Conservation (phyloP, 768 basidiomycete genomes). For the Xerocomus potaroensis region DNA sequence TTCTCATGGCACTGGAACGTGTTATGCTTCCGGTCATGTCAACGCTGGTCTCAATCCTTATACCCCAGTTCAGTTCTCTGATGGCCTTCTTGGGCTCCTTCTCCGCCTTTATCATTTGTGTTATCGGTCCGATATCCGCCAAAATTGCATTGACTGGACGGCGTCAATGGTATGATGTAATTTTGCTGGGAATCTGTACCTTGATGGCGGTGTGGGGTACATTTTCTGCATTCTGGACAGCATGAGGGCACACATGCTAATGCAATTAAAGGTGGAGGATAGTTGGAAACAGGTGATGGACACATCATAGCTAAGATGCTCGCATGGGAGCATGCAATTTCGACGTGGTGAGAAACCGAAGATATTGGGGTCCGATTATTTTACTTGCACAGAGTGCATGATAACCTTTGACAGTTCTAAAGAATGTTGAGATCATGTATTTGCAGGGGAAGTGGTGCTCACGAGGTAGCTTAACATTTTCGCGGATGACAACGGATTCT, state of each 20-base stretch:
- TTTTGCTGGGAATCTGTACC: constrained; percentile 46
- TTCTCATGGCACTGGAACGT: constrained; percentile 51
- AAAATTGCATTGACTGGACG: constrained; percentile 55
- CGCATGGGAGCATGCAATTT: neutral
- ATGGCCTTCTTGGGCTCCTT: constrained; percentile 95
- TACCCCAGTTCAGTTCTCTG: constrained; percentile 77
- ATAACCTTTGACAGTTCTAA: constrained; percentile 78
- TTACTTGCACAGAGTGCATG: constrained; percentile 61
- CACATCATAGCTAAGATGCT: too few species aligned
- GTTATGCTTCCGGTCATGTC: constrained; percentile 53
- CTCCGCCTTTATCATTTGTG: constrained; percentile 70
- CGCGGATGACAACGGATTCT: constrained; percentile 79
- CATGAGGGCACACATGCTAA: constrained; percentile 11
- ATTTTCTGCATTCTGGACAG: constrained; percentile 51
- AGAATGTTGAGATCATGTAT: neutral
- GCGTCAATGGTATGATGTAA: constrained; percentile 49
- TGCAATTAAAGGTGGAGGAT: neutral
- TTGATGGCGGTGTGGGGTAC: constrained; percentile 82
- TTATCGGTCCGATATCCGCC: constrained; percentile 72
- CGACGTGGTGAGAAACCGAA: constrained; percentile 7
- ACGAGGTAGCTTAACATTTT: constrained; percentile 79
- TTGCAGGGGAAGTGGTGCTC: constrained; percentile 29
- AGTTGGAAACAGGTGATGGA: too few species aligned
- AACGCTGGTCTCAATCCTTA: constrained; percentile 63
- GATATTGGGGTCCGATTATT: constrained; percentile 18